Conservation (phyloP, 805 yeast species). For the Clavispora phyllophila region DNA sequence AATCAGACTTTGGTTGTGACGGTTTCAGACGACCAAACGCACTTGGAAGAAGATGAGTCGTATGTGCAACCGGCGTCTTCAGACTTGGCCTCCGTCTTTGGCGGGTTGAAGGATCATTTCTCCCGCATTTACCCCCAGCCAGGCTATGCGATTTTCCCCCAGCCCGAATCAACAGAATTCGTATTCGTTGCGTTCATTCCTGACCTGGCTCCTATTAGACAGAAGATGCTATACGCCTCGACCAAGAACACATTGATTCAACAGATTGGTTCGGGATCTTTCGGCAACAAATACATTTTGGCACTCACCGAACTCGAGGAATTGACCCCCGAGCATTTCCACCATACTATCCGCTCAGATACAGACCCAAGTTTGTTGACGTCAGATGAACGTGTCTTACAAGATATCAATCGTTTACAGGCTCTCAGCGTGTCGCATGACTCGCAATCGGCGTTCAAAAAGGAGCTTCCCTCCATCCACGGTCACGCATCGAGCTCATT, state of each 20-base stretch:
- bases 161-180: constrained; percentile 8
- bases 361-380: constrained; percentile 46
- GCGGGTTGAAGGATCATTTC: constrained; percentile 18
- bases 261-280: constrained; percentile 61
- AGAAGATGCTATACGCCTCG: constrained; percentile 92
- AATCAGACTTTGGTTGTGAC: constrained; percentile 26
- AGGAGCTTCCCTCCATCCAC: constrained; percentile 35
- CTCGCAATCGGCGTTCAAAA: constrained; percentile 15
- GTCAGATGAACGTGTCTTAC: constrained; percentile 50
- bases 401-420: constrained; percentile 36
- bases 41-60: constrained; percentile 25
- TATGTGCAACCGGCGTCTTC: constrained; percentile 12
- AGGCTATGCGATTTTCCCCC: constrained; percentile 26
- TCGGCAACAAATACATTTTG: constrained; percentile 36
- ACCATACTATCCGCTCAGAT: constrained; percentile 8
- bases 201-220: constrained; percentile 72
- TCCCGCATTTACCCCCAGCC: constrained; percentile 29
- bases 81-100: constrained; percentile 16
- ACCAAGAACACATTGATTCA: constrained; percentile 72
- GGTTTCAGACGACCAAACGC: constrained; percentile 29
- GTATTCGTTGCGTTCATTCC: constrained; percentile 83
- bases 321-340: constrained; percentile 45
- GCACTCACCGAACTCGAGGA: constrained; percentile 57
- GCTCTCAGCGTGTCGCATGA: constrained; percentile 23
- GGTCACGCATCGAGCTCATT: constrained; percentile 4